Evolutionary conservation across 2,329 filamentous ascomycete genomes (phyloP).

Genomic region (Claviceps sp.): DNA sequence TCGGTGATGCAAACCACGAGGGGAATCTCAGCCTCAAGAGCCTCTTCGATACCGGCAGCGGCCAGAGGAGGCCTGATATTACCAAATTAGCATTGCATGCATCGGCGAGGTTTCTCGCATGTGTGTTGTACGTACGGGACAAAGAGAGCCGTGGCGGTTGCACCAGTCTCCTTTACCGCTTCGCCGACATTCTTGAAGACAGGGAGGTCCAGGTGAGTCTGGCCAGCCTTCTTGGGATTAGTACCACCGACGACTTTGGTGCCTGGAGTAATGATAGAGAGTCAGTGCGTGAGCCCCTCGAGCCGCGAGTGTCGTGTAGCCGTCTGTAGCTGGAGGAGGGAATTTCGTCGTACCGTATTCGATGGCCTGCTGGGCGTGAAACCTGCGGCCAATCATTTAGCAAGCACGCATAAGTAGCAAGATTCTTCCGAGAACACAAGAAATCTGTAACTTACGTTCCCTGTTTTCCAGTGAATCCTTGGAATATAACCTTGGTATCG

Average conservation of each 20-base stretch:
- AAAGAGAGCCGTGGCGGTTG: constrained; percentile 87
- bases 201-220: constrained; percentile 76
- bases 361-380: constrained; percentile 95
- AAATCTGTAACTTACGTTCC: constrained; percentile 55
- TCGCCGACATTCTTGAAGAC: constrained; percentile 87
- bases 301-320: background rate
- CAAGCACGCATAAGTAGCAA: background rate
- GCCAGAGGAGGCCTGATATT: constrained; percentile 71
- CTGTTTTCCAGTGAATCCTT: constrained; percentile 96
- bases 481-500: constrained; percentile 90
- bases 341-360: constrained; percentile 66
- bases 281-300: constrained; percentile 10
- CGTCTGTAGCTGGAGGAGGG: constrained; percentile 4
- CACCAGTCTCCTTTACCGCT: constrained; percentile 79
- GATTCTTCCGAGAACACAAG: background rate
- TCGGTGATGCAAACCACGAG: constrained; percentile 96
- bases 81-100: constrained; percentile 7
- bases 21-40: constrained; percentile 81
- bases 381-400: constrained; percentile 39
- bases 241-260: constrained; percentile 97
- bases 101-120: constrained; percentile 4
- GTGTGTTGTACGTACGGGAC: constrained; percentile 55
- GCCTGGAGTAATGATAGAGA: constrained; percentile 35
- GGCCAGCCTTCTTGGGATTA: constrained; percentile 96
- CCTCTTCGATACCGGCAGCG: constrained; percentile 92